Evolutionary conservation across 148 eudicot genomes (phyloP).

Genomic region (Cornus controversa): DNA sequence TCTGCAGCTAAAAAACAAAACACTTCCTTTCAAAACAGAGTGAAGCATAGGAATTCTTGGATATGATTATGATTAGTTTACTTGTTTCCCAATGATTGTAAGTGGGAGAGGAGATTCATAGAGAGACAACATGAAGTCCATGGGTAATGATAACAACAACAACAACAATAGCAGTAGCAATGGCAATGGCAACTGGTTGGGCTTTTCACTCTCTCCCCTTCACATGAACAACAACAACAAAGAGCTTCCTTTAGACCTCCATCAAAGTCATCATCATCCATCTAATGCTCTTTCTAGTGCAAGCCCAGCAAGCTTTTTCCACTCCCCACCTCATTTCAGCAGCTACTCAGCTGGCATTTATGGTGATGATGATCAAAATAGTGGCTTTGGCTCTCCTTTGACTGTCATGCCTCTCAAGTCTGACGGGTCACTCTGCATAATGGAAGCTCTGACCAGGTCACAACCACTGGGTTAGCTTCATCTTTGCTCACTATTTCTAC

Average conservation of each 20-base stretch:
- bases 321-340: slow-evolving; percentile 27
- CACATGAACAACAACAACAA: slow-evolving; percentile 38
- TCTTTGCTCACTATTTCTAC: background rate
- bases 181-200: slow-evolving; percentile 34
- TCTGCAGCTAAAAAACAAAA: background rate
- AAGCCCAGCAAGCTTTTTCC: slow-evolving; percentile 29
- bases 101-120: background rate
- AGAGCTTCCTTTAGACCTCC: background rate
- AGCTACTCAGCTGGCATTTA: too few relatives aligned
- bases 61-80: background rate
- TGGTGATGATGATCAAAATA: slow-evolving; percentile 44
- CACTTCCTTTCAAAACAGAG: background rate
- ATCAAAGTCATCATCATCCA: slow-evolving; percentile 20
- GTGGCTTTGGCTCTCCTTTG: slow-evolving; percentile 39
- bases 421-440: slow-evolving; percentile 83
- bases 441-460: slow-evolving; percentile 49
- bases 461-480: slow-evolving; percentile 51
- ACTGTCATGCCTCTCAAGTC: slow-evolving; percentile 87
- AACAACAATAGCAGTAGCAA: slow-evolving; percentile 15
- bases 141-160: slow-evolving; percentile 14
- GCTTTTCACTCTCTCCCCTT: slow-evolving; percentile 41
- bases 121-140: slow-evolving; percentile 21
- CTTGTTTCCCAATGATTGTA: background rate
- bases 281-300: slow-evolving; percentile 23
- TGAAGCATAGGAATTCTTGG: too few relatives aligned